Conservation (phyloP, 2,329 filamentous ascomycete genomes). For the Blastomyces emzantsi region DNA sequence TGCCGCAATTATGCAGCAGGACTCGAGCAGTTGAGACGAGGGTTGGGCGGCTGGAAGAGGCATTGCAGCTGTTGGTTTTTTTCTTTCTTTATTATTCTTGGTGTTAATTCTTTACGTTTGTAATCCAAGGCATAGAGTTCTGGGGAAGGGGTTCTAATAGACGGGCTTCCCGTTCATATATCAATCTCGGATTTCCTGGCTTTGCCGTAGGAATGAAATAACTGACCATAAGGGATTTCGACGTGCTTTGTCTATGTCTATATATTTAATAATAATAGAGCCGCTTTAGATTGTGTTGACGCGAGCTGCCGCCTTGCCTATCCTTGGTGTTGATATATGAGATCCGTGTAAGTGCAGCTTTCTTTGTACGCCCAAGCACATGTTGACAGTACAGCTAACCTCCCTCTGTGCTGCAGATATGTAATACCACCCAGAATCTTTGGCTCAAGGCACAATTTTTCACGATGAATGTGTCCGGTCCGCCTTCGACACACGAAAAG, state of each 20-base stretch:
- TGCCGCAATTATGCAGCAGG: background rate
- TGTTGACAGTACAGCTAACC: too few relatives aligned
- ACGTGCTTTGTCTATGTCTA: too few relatives aligned
- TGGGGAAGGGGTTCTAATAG: background rate
- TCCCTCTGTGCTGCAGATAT: too few relatives aligned
- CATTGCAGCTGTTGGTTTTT: background rate
- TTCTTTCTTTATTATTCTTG: background rate
- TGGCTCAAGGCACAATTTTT: background rate
- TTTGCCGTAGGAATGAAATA: background rate
- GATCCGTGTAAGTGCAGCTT: too few relatives aligned
- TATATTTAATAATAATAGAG: too few relatives aligned
- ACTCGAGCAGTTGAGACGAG: background rate
- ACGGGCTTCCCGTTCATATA: background rate
- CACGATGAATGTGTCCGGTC: background rate
- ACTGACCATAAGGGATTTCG: background rate
- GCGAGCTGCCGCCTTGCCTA: too few relatives aligned
- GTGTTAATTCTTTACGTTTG: background rate
- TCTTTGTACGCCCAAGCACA: too few relatives aligned
- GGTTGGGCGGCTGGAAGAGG: background rate
- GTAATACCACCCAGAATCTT: too few relatives aligned
- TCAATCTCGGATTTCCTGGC: background rate
- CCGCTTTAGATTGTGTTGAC: too few relatives aligned
- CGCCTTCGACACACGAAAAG: background rate
- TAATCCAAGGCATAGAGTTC: background rate
- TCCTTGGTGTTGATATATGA: too few relatives aligned